Base-by-base conservation (phyloP, 1,284 basidiomycete genomes). In the Pseudozyma thailandica region DNA sequence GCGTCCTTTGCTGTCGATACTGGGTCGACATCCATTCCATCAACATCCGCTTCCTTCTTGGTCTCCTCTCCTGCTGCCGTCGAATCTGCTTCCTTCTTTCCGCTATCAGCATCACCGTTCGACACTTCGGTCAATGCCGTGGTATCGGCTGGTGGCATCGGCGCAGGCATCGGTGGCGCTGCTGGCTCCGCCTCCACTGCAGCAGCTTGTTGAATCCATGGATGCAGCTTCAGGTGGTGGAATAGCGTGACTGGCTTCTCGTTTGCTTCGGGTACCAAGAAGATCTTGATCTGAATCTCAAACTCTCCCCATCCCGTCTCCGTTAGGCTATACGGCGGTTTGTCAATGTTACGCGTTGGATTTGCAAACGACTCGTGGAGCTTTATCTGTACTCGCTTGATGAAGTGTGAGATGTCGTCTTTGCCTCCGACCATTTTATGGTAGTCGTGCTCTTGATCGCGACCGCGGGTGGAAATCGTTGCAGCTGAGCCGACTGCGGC, bases 281-380 rank as follows among this genome's bases (percentile, higher is more conserved):
- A 91, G 66, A 99, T 90, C 66, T 92, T 90, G 77, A 99, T 95
- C 78, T 91, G 89, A 64, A 98, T 91, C 78, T 97, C 93, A 84
- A 99, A 99, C 85, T 99, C 96, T 79, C 96, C 96, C 96, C 96
- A 99, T 44, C 95, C 96, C 9, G 95, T 98, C 83, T 98, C 96
- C 7, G 93, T 91, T 9, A 98, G 90, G 75, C 93, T 91, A 80
- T 94, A 99, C 0, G 96, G 96, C 8, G 92, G 89, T 80, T 91
- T 93, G 80, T 99, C 96, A 45, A 96, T 84, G 75, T 91, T 92
- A 85, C 95, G 86, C 38, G 90, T 91, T 0, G 94, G 93, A 80
- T 91, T 93, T 0, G 92, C 84, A 85, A 97, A 98, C 0, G 95
- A 97, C 72, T 99, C 96, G 84, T 99, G 96, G 47, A 99, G 85